Evolutionary conservation across 2,329 filamentous ascomycete genomes (phyloP), one percentile per base, ranked within the genome.

Genomic region (Ophiostoma populinum): DNA sequence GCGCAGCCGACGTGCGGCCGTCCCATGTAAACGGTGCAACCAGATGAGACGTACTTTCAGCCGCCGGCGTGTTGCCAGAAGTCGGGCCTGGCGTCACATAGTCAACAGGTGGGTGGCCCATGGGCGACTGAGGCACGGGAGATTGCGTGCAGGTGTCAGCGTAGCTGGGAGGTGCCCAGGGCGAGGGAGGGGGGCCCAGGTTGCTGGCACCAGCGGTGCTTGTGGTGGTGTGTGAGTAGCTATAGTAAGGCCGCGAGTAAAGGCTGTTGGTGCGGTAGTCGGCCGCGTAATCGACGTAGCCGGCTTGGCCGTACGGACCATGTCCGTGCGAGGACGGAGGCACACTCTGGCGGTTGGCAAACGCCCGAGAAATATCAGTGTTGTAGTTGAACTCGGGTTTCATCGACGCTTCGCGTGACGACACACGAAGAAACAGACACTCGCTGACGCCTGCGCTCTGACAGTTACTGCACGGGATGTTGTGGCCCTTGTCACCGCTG

Each of bases 401-500:
- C 27, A 37, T 37, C 15, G 38, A 13, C 1, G 38, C 26, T 12
- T 40, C 38, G 12, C 35, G 38, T 10, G 38, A 40, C 4, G 35
- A 38, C 11, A 40, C 87, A 55, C 87, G 69, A 43, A 92, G 61
- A 49, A 92, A 94, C 38, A 76, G 70, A 51, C 87, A 94, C 6
- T 65, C 60, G 16, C 75, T 69, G 18, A 67, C 60, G 10, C 79
- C 78, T 35, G 86, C 77, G 41, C 64, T 72, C 48, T 73, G 78
- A 61, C 87, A 95, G 53, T 86, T 92, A 9, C 67, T 62, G 55
- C 87, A 95, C n/a, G 76, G 74, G 25, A 62, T 58, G n/a, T 78
- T 79, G 48, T 77, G 71, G 21, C 79, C 80, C 22, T 67, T 63
- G 51, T 93, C 83, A 28, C 87, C 87, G 49, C 80, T 92, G 59